Conservation (phyloP, 176 grass and related monocot genomes). For the Rhipidocladum racemiflorum region DNA sequence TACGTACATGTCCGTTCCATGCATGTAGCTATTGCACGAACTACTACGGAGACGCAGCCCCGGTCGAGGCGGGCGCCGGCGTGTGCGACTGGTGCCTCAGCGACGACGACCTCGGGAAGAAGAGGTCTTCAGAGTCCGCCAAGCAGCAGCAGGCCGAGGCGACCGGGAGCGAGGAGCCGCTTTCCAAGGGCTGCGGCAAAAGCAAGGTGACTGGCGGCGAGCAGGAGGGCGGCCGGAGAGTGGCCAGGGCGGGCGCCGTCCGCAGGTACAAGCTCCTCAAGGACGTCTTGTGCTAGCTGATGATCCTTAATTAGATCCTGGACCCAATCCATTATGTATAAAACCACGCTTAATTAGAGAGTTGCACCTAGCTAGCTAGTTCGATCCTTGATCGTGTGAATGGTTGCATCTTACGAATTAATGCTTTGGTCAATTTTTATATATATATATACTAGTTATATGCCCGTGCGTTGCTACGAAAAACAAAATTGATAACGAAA, state of each 20-base stretch:
- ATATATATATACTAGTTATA: too few species aligned
- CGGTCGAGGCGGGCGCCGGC: slow-evolving; percentile 30
- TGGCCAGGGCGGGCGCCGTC: slow-evolving; percentile 34
- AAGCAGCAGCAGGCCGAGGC: background rate
- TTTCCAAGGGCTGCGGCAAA: slow-evolving; percentile 19
- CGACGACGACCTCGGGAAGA: slow-evolving; percentile 4
- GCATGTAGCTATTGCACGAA: slow-evolving; percentile 79
- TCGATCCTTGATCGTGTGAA: background rate
- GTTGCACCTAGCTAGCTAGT: background rate
- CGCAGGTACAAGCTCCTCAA: slow-evolving; percentile 99
- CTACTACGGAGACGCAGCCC: slow-evolving; percentile 69
- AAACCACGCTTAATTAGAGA: slow-evolving; percentile 15
- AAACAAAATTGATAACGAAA: too few species aligned
- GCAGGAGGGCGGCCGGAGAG: slow-evolving; percentile 39
- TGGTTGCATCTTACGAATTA: background rate
- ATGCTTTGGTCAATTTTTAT: background rate
- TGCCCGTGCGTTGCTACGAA: too few species aligned
- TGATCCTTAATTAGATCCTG: background rate
- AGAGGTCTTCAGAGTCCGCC: background rate
- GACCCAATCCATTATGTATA: slow-evolving; percentile 14
- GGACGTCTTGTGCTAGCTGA: slow-evolving; percentile 71
- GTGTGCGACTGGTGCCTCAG: slow-evolving; percentile 96
- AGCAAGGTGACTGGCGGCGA: slow-evolving; percentile 36
- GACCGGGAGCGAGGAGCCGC: background rate
- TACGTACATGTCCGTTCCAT: background rate